Conservation (phyloP, 306 rosid genomes). For the Datisca glomerata region DNA sequence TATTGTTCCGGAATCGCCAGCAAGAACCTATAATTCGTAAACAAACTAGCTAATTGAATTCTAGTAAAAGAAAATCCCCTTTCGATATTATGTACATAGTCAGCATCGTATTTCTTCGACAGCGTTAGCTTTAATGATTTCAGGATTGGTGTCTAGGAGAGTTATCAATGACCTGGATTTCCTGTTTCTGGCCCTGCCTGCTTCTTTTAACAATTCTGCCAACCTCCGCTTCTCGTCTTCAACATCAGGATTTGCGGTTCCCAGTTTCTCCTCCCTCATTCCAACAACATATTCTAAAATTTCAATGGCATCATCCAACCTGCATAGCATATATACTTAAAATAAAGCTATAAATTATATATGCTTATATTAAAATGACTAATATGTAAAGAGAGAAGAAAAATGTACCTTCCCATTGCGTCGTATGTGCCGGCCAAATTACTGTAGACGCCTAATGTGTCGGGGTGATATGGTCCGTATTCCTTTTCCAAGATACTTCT, state of each 20-base stretch:
- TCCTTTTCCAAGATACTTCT: conserved; percentile 58
- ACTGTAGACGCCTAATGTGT: conserved; percentile 75
- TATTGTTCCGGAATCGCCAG: too few relatives aligned
- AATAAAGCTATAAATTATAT: background rate
- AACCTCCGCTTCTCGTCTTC: conserved; percentile 72
- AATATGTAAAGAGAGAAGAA: background rate
- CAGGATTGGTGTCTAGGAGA: conserved; percentile 42
- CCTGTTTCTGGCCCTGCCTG: conserved; percentile 52
- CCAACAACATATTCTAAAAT: conserved; percentile 65
- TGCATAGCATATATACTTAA: conserved; percentile 5
- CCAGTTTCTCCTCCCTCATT: conserved; percentile 85
- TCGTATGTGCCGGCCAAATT: conserved; percentile 82
- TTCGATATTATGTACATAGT: conserved; percentile 20
- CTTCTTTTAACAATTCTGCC: conserved; percentile 63
- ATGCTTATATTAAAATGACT: conserved; percentile 1
- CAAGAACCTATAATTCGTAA: too few relatives aligned
- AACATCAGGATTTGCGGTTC: conserved; percentile 75
- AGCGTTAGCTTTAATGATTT: conserved; percentile 19
- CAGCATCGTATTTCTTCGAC: conserved; percentile 34
- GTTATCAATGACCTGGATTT: conserved; percentile 50
- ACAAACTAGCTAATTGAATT: too few relatives aligned
- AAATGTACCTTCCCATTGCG: conserved; percentile 88
- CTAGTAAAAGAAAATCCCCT: too few relatives aligned
- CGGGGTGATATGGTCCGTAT: conserved; percentile 66
- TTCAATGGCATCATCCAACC: conserved; percentile 77